Conservation (phyloP, 225 moss, liverwort and hornwort genomes). For the Bryum argenteum region DNA sequence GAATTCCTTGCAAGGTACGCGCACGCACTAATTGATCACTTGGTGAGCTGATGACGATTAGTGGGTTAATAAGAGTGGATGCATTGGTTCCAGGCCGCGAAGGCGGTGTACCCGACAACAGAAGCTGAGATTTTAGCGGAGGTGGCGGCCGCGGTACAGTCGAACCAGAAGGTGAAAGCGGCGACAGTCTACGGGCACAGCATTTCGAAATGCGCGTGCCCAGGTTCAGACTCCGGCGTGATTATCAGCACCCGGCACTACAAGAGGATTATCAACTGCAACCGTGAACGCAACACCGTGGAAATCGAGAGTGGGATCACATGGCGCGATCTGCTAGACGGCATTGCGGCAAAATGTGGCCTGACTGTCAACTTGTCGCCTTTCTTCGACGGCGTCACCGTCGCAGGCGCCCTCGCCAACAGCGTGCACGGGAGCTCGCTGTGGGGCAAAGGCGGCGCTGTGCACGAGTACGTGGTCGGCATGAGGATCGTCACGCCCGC, state of each 20-base stretch:
- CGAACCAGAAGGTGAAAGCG: constrained; percentile 58
- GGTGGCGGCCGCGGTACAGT: constrained; percentile 41
- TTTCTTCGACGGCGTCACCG: constrained; percentile 45
- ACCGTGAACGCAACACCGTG: constrained; percentile 24
- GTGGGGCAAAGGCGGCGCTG: constrained; percentile 49
- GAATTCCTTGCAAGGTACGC: constrained; percentile 30
- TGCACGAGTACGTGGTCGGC: constrained; percentile 55
- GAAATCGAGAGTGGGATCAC: constrained; percentile 54
- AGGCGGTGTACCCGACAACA: constrained; percentile 46
- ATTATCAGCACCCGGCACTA: constrained; percentile 50
- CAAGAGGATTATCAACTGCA: constrained; percentile 14
- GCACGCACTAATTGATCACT: neutral
- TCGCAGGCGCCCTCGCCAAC: constrained; percentile 47
- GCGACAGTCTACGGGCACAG: constrained; percentile 45
- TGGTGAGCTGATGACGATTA: too few relatives aligned
- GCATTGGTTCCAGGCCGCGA: constrained; percentile 20
- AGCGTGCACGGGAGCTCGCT: constrained; percentile 52
- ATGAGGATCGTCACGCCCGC: constrained; percentile 57
- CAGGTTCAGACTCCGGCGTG: constrained; percentile 36
- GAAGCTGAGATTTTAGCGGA: constrained; percentile 51
- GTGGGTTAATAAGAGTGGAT: neutral
- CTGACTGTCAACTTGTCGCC: constrained; percentile 46
- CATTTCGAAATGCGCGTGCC: constrained; percentile 50
- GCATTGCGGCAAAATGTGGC: constrained; percentile 14
- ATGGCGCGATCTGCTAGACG: constrained; percentile 37